Percentiles rank a stretch among this genome's conserved stretches.
phyloP scores from a whole-genome alignment of 345 rosid genomes.

The Theobroma cacao region DNA sequence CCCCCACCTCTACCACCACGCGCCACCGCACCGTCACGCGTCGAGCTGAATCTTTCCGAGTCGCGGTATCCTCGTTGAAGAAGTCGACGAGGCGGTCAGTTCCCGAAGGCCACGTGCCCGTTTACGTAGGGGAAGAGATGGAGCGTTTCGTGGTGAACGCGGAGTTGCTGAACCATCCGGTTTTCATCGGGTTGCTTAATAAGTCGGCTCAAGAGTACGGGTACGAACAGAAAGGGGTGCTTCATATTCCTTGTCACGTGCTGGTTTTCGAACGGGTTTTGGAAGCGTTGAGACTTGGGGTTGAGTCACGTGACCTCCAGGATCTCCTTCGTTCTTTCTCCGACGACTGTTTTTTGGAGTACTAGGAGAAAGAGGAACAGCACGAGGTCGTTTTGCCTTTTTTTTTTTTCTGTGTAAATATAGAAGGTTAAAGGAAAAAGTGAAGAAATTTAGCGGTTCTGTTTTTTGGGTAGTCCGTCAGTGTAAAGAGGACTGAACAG shows the following conservation, averaged over 20 bases:
- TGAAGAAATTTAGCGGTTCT: background rate
- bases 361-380: background rate
- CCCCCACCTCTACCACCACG: slow-evolving; percentile 15
- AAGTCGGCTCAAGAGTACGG: slow-evolving; percentile 94
- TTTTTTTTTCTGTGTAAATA: background rate
- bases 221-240: slow-evolving; percentile 87
- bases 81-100: slow-evolving; percentile 39
- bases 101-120: slow-evolving; percentile 84
- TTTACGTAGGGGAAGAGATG: slow-evolving; percentile 94
- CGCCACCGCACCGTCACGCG: slow-evolving; percentile 21
- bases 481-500: slow-evolving; percentile 5
- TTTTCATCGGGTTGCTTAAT: slow-evolving; percentile 65
- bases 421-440: background rate
- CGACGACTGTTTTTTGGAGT: slow-evolving; percentile 13
- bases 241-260: slow-evolving; percentile 89
- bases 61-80: slow-evolving; percentile 14
- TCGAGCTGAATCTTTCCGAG: slow-evolving; percentile 22
- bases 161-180: slow-evolving; percentile 84
- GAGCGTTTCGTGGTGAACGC: slow-evolving; percentile 86
- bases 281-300: slow-evolving; percentile 82
- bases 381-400: background rate
- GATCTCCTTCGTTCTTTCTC: slow-evolving; percentile 28
- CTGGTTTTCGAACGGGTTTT: slow-evolving; percentile 72
- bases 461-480: background rate
- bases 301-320: slow-evolving; percentile 49